phyloP scores from a whole-genome alignment of 495 filamentous ascomycete genomes.

The Talaromyces thailandensis region DNA sequence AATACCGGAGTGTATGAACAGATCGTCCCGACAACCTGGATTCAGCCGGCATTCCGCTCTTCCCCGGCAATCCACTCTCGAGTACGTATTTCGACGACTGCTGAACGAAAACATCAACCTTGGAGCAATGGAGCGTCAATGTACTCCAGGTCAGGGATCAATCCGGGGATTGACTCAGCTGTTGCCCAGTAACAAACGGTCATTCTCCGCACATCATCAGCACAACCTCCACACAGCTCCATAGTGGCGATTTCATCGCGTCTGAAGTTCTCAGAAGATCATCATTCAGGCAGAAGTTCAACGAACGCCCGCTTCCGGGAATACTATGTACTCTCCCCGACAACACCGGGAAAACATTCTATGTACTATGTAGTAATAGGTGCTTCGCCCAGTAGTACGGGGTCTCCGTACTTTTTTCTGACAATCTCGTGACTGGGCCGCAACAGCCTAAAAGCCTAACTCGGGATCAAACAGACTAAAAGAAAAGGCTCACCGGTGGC shows the following conservation, averaged over 20 bases:
- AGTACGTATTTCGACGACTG: not conserved
- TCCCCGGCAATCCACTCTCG: not conserved
- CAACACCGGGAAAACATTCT: not conserved
- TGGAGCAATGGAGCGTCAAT: not conserved
- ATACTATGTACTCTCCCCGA: not conserved
- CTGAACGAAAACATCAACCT: not conserved
- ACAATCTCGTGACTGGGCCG: not conserved
- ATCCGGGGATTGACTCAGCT: not conserved
- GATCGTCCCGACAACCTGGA: constrained; percentile 1
- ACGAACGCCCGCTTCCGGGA: not conserved
- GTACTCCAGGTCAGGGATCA: not conserved
- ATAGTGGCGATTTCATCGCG: not conserved
- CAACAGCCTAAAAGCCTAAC: not conserved
- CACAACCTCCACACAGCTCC: not conserved
- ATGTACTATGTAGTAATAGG: no score
- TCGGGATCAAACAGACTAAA: no score
- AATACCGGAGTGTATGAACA: not conserved
- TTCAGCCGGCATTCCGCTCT: not conserved
- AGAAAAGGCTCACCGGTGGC: not conserved
- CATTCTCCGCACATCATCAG: not conserved
- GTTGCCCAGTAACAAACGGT: not conserved
- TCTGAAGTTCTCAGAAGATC: no score
- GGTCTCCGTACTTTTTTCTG: not conserved
- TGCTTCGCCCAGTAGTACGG: not conserved
- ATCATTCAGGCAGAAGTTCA: not conserved